Conservation (phyloP, 106 monocot genomes). For the Hemerocallis citrina region DNA sequence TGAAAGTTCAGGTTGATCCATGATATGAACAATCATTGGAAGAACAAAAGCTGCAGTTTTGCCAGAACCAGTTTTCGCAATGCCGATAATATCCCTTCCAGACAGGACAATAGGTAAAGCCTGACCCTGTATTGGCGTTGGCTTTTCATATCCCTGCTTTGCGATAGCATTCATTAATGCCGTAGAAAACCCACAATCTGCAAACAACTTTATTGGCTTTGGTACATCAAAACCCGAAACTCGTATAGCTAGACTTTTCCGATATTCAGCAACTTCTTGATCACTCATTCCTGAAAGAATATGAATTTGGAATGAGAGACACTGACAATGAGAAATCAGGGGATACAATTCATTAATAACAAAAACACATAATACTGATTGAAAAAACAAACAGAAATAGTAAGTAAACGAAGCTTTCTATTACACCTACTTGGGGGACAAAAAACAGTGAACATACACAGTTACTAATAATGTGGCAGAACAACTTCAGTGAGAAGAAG, state of each 20-base stretch:
- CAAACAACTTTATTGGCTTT: constrained; percentile 75
- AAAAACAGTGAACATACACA: no score
- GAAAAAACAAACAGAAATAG: not conserved
- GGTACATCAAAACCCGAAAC: constrained; percentile 95
- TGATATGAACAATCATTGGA: constrained; percentile 96
- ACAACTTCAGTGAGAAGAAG: no score
- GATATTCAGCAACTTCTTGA: constrained; percentile 75
- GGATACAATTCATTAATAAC: no score
- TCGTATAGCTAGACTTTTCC: constrained; percentile 75
- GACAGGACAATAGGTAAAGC: constrained; percentile 82
- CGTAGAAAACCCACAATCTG: constrained; percentile 74
- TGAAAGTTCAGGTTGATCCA: constrained; percentile 91
- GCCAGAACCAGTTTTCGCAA: constrained; percentile 98
- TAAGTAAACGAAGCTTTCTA: no score
- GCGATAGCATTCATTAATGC: constrained; percentile 62
- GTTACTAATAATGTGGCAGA: no score
- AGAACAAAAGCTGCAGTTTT: constrained; percentile 97
- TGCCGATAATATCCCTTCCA: constrained; percentile 96
- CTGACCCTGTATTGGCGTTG: constrained; percentile 94
- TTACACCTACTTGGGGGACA: not conserved
- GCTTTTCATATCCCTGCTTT: constrained; percentile 91
- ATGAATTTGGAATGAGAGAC: constrained; percentile 1
- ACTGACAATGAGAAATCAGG: not conserved
- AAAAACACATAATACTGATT: not conserved
- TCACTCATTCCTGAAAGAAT: constrained; percentile 73